Percentiles rank a stretch among this genome's conserved stretches.
These are phyloP conservation scores for Candida sanyiensis DNA, from an alignment of 805 yeast genomes.

Conservation along the genomic window DNA sequence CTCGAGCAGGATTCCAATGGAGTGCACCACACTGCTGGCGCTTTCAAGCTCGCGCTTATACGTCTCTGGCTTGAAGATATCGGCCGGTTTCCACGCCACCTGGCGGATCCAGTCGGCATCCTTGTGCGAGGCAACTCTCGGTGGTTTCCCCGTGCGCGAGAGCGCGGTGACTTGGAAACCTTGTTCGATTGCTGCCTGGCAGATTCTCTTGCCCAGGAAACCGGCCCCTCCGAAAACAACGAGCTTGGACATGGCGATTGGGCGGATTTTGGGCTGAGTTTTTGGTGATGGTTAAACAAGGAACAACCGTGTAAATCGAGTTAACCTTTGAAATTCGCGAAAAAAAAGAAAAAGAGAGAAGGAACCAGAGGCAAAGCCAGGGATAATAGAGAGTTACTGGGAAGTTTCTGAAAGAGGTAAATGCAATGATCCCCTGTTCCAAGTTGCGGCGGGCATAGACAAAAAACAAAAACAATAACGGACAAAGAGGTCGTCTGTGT, in stretches of 20 bases:
- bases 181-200: conserved; percentile 55
- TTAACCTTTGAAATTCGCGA: too few relatives aligned
- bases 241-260: conserved; percentile 28
- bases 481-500: too few relatives aligned
- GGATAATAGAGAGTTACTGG: too few relatives aligned
- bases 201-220: conserved; percentile 61
- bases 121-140: conserved; percentile 26
- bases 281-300: neutral
- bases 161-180: conserved; percentile 67
- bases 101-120: conserved; percentile 45
- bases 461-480: too few relatives aligned
- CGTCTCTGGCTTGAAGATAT: conserved; percentile 59
- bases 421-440: too few relatives aligned
- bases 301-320: neutral
- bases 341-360: too few relatives aligned
- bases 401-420: too few relatives aligned
- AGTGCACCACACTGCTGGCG: conserved; percentile 70
- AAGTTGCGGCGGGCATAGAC: too few relatives aligned
- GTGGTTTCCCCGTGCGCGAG: conserved; percentile 51
- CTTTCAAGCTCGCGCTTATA: conserved; percentile 43
- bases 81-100: conserved; percentile 63
- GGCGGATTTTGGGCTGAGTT: neutral
- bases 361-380: too few relatives aligned
- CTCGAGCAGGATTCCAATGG: conserved; percentile 73
- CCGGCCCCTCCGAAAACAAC: conserved; percentile 89